Percentiles rank a stretch among this genome's conserved stretches.
Evolutionary conservation across 257 asterid genomes (phyloP).

Genomic region (Scutellaria minor): DNA sequence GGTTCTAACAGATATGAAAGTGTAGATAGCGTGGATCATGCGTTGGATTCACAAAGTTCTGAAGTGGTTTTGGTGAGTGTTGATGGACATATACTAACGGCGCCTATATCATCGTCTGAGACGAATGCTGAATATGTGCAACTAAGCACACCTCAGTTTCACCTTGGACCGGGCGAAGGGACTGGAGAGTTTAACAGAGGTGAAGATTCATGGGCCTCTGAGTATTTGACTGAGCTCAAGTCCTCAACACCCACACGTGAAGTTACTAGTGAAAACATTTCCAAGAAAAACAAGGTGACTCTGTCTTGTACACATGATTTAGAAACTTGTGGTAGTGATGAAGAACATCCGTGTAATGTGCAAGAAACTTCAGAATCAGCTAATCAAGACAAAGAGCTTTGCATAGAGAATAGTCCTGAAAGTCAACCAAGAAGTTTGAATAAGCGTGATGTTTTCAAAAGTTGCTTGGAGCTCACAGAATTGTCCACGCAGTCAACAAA

Average conservation of each 20-base stretch:
- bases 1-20: conserved; percentile 63
- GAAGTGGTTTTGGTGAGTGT: conserved; percentile 94
- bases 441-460: conserved; percentile 59
- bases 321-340: conserved; percentile 47
- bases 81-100: conserved; percentile 87
- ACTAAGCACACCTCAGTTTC: conserved; percentile 68
- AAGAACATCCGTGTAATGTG: conserved; percentile 32
- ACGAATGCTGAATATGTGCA: conserved; percentile 61
- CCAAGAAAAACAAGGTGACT: conserved; percentile 30
- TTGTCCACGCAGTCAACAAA: conserved; percentile 47
- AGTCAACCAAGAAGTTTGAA: conserved; percentile 40
- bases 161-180: conserved; percentile 77
- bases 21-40: conserved; percentile 61
- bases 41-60: conserved; percentile 68
- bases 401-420: conserved; percentile 35
- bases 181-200: conserved; percentile 50
- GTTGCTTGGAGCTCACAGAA: conserved; percentile 76
- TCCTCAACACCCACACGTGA: conserved; percentile 39
- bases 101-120: conserved; percentile 78
- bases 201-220: conserved; percentile 55
- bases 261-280: conserved; percentile 33
- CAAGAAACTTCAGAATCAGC: conserved; percentile 41
- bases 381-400: conserved; percentile 37
- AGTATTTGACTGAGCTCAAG: conserved; percentile 49
- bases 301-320: conserved; percentile 35